Conservation (phyloP, 2,329 filamentous ascomycete species). For the Penicillium sclerotiorum region DNA sequence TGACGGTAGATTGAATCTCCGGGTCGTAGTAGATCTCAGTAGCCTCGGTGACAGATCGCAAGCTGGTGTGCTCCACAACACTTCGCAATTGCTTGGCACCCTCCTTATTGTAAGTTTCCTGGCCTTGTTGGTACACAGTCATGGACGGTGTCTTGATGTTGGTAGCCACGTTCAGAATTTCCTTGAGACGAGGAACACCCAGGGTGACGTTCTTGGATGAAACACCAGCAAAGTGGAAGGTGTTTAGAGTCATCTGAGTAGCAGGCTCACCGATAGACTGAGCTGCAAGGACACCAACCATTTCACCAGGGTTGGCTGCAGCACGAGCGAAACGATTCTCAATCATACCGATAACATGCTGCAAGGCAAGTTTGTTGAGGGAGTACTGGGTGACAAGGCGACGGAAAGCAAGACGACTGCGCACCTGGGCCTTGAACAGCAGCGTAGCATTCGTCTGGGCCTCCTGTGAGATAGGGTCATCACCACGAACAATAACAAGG, state of each 20-base stretch:
- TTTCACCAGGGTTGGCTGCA: constrained; percentile 89
- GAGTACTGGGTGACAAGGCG: constrained; percentile 83
- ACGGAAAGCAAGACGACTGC: constrained; percentile 90
- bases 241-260: constrained; percentile 99
- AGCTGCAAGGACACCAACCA: constrained; percentile 96
- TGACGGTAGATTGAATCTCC: constrained; percentile 80
- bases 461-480: constrained; percentile 78
- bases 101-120: constrained; percentile 68
- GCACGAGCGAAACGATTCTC: constrained; percentile 85
- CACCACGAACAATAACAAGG: constrained; percentile 82
- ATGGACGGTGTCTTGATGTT: constrained; percentile 99
- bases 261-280: constrained; percentile 99
- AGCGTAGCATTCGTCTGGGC: constrained; percentile 87
- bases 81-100: constrained; percentile 84
- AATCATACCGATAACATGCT: constrained; percentile 87
- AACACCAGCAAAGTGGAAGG: constrained; percentile 99
- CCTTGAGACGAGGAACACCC: constrained; percentile 97
- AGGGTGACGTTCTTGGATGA: constrained; percentile 99
- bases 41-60: constrained; percentile 85
- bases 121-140: constrained; percentile 78
- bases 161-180: constrained; percentile 96
- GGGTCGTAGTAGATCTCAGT: constrained; percentile 99
- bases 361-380: constrained; percentile 87
- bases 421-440: constrained; percentile 87
- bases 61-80: constrained; percentile 88